These are phyloP conservation scores for Comarum palustre DNA, from an alignment of 306 rosid species.

Conservation along the genomic window DNA sequence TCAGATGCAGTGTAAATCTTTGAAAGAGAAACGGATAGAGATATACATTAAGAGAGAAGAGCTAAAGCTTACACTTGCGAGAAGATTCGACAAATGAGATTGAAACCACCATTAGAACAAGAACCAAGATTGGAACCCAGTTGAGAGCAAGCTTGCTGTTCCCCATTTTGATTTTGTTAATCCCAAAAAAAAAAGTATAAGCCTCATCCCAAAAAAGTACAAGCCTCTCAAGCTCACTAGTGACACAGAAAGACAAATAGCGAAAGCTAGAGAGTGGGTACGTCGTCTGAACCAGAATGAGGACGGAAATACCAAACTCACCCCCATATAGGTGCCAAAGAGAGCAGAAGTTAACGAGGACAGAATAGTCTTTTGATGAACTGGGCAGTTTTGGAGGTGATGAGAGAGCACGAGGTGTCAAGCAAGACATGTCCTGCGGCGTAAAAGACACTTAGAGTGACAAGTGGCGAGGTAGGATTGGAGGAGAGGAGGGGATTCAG, in stretches of 20 bases:
- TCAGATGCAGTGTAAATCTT: background rate
- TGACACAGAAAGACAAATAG: background rate
- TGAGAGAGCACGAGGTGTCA: background rate
- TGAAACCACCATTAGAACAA: slow-evolving; percentile 32
- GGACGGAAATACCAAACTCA: background rate
- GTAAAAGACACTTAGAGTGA: background rate
- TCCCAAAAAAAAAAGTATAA: background rate
- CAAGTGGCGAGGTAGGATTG: background rate
- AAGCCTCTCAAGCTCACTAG: background rate
- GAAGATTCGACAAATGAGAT: slow-evolving; percentile 37
- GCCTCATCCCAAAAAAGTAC: background rate
- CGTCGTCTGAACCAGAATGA: background rate
- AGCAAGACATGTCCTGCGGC: background rate
- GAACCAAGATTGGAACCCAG: slow-evolving; percentile 25
- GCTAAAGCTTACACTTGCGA: slow-evolving; percentile 28
- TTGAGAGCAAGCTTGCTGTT: slow-evolving; percentile 15
- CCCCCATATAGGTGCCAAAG: background rate
- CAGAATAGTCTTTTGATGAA: background rate
- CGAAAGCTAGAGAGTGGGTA: background rate
- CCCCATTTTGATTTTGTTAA: slow-evolving; percentile 32
- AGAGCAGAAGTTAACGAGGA: background rate
- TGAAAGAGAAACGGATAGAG: background rate
- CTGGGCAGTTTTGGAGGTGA: background rate
- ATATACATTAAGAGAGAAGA: too few relatives aligned
- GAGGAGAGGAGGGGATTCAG: background rate